These are phyloP conservation scores for Fusarium zealandicum DNA, from an alignment of 2,329 filamentous ascomycete species.

Conservation along the genomic window DNA sequence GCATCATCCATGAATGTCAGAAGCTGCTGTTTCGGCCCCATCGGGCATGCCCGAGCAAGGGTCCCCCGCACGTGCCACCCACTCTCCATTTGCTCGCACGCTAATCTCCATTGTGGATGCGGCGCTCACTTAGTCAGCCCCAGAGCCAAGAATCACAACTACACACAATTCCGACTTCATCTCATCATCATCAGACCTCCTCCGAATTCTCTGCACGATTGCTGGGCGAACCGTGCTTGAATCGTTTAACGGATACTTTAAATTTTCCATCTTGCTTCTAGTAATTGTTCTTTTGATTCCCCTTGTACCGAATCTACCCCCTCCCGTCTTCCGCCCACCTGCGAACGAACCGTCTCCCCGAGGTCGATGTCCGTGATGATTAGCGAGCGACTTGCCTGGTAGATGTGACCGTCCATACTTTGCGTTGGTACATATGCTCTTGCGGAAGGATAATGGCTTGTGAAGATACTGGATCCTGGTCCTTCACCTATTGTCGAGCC, in stretches of 20 bases:
- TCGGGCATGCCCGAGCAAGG: conserved; percentile 18
- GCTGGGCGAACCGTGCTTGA: too few relatives aligned
- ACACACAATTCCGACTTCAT: conserved; percentile 30
- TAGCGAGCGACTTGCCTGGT: background rate
- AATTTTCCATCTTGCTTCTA: background rate
- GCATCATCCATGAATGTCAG: background rate
- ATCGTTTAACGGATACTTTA: too few relatives aligned
- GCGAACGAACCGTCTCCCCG: background rate
- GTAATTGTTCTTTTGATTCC: too few relatives aligned
- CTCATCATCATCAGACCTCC: conserved; percentile 11
- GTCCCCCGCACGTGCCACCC: conserved; percentile 29
- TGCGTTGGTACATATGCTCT: too few relatives aligned
- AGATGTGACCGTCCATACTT: background rate
- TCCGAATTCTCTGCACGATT: too few relatives aligned
- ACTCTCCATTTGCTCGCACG: background rate
- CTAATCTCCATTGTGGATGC: conserved; percentile 15
- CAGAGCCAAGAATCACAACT: conserved; percentile 19
- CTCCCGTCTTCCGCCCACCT: too few relatives aligned
- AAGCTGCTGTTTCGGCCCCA: conserved; percentile 3
- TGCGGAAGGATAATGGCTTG: background rate
- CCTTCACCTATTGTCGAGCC: background rate
- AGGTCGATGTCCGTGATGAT: background rate
- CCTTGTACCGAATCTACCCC: background rate
- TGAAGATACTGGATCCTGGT: too few relatives aligned
- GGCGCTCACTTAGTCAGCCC: conserved; percentile 24